Evolutionary conservation across 495 filamentous ascomycete species (phyloP).

Genomic region (Hypoxylon rickii): DNA sequence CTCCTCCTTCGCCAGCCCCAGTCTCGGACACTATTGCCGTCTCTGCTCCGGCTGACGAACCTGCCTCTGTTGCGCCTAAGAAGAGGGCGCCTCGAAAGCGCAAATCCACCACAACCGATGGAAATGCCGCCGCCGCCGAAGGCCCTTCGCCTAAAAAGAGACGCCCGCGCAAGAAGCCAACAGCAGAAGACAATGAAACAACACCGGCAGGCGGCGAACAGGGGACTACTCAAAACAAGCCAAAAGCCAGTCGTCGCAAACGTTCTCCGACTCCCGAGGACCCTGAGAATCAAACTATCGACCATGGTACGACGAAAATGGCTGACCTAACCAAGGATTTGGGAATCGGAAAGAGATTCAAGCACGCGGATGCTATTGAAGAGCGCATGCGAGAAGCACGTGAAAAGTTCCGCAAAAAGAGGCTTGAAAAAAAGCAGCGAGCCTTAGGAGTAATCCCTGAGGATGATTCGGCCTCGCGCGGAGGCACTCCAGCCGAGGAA

Average conservation of each 20-base stretch:
- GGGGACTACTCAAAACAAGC: conserved; percentile 35
- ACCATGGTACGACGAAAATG: conserved; percentile 75
- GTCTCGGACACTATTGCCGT: conserved; percentile 24
- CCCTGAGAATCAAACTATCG: conserved; percentile 72
- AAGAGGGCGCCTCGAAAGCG: conserved; percentile 31
- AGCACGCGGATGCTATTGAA: conserved; percentile 62
- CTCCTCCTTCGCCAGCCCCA: conserved; percentile 26
- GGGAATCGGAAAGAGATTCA: conserved; percentile 79
- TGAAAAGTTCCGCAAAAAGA: conserved; percentile 41
- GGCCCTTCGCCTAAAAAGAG: conserved; percentile 27
- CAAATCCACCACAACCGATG: conserved; percentile 16
- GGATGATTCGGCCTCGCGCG: conserved; percentile 10
- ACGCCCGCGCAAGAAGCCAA: conserved; percentile 24
- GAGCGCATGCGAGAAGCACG: conserved; percentile 51
- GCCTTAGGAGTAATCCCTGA: conserved; percentile 26
- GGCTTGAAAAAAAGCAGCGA: conserved; percentile 39
- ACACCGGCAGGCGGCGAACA: conserved; percentile 25
- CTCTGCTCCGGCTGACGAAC: conserved; percentile 11
- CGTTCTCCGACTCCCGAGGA: conserved; percentile 71
- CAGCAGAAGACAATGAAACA: background rate
- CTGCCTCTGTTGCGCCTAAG: conserved; percentile 23
- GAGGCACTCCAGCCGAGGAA: conserved; percentile 16
- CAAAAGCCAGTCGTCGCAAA: conserved; percentile 43
- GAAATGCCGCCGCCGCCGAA: conserved; percentile 19
- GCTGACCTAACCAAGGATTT: conserved; percentile 77